Conservation (phyloP, 2,329 filamentous ascomycete genomes). For the Verticillium nonalfalfae region DNA sequence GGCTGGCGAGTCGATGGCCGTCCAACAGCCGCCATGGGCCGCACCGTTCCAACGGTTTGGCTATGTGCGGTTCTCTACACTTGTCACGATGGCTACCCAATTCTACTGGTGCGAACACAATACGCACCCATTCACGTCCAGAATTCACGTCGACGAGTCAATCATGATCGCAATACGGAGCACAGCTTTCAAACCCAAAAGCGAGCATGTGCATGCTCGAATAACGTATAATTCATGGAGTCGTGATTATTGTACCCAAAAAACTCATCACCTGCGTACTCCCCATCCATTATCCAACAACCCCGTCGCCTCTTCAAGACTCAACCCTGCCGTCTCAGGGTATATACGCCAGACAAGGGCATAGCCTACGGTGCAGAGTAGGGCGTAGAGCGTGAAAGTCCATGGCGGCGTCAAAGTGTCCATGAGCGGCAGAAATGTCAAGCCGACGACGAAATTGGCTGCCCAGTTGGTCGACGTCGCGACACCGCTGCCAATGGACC, state of each 20-base stretch:
- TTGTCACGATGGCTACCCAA: too few species aligned
- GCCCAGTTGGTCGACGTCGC: constrained; percentile 82
- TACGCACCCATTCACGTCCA: too few species aligned
- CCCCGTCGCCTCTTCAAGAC: constrained; percentile 71
- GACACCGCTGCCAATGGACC: constrained; percentile 64
- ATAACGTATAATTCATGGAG: neutral
- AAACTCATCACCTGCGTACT: constrained; percentile 26
- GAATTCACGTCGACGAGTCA: too few species aligned
- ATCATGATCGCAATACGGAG: too few species aligned
- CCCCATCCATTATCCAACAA: constrained; percentile 71
- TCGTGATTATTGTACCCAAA: neutral
- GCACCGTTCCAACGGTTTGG: too few species aligned
- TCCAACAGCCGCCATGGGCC: too few species aligned
- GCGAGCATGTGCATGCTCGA: neutral
- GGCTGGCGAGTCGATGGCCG: too few species aligned
- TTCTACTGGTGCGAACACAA: too few species aligned
- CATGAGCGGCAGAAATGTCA: constrained; percentile 88
- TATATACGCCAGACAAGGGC: constrained; percentile 66
- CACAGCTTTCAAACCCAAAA: too few species aligned
- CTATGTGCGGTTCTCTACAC: too few species aligned
- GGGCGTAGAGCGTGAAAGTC: constrained; percentile 78
- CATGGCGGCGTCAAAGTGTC: constrained; percentile 63
- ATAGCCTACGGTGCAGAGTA: constrained; percentile 65
- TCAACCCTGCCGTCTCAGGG: constrained; percentile 78
- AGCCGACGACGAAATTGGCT: constrained; percentile 76